Percentiles rank a stretch among this genome's conserved stretches.
phyloP scores from a whole-genome alignment of 164 flowering plant genomes.

The Macadamia integrifolia region DNA sequence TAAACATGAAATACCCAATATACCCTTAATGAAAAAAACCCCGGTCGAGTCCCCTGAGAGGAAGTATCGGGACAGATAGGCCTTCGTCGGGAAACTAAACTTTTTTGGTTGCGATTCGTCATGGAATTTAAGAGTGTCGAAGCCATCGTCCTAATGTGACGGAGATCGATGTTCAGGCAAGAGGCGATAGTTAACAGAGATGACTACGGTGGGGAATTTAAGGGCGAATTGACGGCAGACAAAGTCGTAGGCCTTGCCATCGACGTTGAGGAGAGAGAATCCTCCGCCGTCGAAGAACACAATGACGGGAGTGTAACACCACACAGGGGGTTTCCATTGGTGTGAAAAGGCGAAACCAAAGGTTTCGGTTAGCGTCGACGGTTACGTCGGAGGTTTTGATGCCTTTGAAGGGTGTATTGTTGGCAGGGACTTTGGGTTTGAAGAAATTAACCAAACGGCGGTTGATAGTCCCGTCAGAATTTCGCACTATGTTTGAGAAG shows the following conservation, averaged over 20 bases:
- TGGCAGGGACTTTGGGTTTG: neutral
- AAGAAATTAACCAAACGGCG: conserved; percentile 16
- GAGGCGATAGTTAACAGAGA: conserved; percentile 40
- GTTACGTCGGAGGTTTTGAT: conserved; percentile 18
- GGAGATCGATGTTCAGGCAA: conserved; percentile 32
- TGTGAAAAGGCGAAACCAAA: conserved; percentile 32
- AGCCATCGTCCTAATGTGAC: conserved; percentile 30
- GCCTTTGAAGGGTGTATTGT: conserved; percentile 3
- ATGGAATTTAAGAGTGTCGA: conserved; percentile 21
- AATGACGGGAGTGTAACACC: conserved; percentile 18
- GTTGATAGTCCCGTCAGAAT: conserved; percentile 19
- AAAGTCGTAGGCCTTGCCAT: conserved; percentile 13
- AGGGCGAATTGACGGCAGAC: conserved; percentile 18
- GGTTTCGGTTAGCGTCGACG: conserved; percentile 17
- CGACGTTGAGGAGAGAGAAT: conserved; percentile 12
- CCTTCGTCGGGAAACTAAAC: conserved; percentile 9
- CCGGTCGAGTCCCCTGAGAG: conserved; percentile 69
- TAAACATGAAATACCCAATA: too few relatives aligned
- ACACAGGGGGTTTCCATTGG: conserved; percentile 9
- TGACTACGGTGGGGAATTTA: conserved; percentile 20
- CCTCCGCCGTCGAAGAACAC: conserved; percentile 32
- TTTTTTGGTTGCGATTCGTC: neutral
- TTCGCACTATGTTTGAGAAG: conserved; percentile 11
- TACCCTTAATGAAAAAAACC: too few relatives aligned
- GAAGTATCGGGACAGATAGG: conserved; percentile 22